Evolutionary conservation across 306 rosid genomes (phyloP), one percentile per base, ranked within the genome.

Genomic region (Parietaria judaica): DNA sequence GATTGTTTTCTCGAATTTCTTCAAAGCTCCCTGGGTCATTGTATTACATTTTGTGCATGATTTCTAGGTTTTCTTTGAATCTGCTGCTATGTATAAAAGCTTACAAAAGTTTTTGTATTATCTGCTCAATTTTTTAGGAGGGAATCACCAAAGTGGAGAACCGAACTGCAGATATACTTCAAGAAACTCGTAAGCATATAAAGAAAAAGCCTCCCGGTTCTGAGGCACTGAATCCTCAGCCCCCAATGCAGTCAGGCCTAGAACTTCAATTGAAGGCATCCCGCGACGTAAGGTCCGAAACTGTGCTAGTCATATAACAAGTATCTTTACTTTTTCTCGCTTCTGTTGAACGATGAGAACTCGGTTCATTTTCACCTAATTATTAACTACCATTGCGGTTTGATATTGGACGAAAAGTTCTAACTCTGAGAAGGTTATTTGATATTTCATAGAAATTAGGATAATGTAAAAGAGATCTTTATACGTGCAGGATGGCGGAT

Each of bases 221-320:
- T 56, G 76, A 34, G 41, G 70, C 74, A 64, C 79, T 76, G 60
- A 87, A 79, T 50, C 45, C 63, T 63, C 76, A 75, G 52, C 53
- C 74, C 71, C 91, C 81, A 61, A 67, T 55, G 61, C 89, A 85
- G 76, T 72, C 86, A 54, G 85, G 74, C 80, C 81, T 83, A 64
- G 96, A 84, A 66, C 98, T 92, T 79, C 97, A 90, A 75, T 70
- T 90, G 87, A 90, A 87, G 87, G 97, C 97, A 70, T 90, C 99
- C 57, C 97, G 97, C 79, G 99, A 94, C 89, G 99, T 94, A 94
- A 94, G 99, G 97, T 94, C 94, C 94, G 91, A 90, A 81, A 85
- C 86, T 78, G 14, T 90, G 84, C 85, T 82, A 78, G 83, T 86
- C 49, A 70, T 83, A 76, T 69, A 67, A 67, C 58, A 72, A 55